A percentile compares a stretch with the other conserved stretches of the same genome.
Conservation (phyloP, 2,329 filamentous ascomycete species). For the Aspergillus latus region DNA sequence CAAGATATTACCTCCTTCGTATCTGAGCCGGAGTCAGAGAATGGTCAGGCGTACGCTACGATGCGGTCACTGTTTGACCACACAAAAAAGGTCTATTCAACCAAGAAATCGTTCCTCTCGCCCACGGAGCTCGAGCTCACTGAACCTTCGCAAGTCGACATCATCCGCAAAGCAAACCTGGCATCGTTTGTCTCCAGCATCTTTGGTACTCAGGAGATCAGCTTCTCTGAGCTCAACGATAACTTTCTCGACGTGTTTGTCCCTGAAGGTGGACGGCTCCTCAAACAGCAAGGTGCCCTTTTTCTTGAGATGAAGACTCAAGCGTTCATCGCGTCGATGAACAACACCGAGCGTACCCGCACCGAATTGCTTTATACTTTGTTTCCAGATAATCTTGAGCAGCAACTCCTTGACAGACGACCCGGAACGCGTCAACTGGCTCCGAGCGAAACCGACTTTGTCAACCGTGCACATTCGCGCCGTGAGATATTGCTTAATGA, state of each 20-base stretch:
- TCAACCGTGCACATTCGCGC: constrained; percentile 54
- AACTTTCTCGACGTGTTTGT: constrained; percentile 65
- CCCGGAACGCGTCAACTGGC: constrained; percentile 56
- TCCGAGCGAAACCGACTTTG: constrained; percentile 60
- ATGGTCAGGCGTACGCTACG: constrained; percentile 62
- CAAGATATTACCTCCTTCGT: constrained; percentile 59
- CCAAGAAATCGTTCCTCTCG: constrained; percentile 57
- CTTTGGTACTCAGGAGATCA: constrained; percentile 64
- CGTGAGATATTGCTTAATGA: constrained; percentile 59
- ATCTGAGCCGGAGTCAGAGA: constrained; percentile 54
- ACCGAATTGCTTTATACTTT: constrained; percentile 60
- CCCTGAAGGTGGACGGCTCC: constrained; percentile 56
- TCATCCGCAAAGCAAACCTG: constrained; percentile 63
- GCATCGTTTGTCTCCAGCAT: constrained; percentile 65
- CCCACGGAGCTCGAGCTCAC: constrained; percentile 54
- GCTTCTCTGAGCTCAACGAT: constrained; percentile 63
- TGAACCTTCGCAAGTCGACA: constrained; percentile 55
- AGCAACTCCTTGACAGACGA: constrained; percentile 55
- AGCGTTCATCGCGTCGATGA: constrained; percentile 63
- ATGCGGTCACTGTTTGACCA: constrained; percentile 64
- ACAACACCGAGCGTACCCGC: constrained; percentile 55
- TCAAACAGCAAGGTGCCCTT: constrained; percentile 61
- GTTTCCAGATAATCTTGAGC: constrained; percentile 59
- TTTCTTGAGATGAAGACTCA: constrained; percentile 67
- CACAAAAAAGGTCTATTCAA: constrained; percentile 62